Percentiles rank a stretch among this genome's conserved stretches.
Conservation (phyloP, 176 grass and related monocot genomes). For the Musa schizocarpa region DNA sequence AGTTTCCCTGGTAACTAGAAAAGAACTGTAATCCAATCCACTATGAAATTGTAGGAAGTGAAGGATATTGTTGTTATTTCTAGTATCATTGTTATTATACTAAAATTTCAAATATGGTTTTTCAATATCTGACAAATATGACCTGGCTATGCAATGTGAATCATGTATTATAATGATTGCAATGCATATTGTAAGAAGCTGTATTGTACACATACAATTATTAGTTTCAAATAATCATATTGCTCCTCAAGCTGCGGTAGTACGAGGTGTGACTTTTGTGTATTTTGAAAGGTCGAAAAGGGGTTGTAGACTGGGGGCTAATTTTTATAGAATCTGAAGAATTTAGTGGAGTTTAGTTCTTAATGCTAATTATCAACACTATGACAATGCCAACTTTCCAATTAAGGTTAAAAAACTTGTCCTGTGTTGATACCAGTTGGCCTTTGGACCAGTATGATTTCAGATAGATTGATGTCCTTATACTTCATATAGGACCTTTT, state of each 20-base stretch:
- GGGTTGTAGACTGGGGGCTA: no score
- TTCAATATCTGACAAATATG: neutral
- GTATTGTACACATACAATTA: neutral
- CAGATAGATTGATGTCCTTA: no score
- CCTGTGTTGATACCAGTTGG: no score
- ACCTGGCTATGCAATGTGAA: neutral
- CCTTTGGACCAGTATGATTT: no score
- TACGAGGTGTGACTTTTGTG: neutral
- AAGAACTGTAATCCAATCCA: no score
- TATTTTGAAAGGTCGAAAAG: no score
- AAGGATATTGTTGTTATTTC: no score
- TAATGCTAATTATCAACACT: neutral
- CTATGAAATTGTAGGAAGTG: no score
- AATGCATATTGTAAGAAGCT: neutral
- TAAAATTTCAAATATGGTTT: neutral
- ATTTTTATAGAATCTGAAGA: neutral
- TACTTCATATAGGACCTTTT: no score
- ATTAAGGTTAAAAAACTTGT: neutral
- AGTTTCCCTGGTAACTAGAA: no score
- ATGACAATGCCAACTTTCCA: neutral
- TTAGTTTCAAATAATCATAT: neutral
- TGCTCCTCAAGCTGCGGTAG: neutral
- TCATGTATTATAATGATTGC: neutral
- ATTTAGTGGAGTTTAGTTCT: neutral
- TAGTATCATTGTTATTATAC: no score